Evolutionary conservation across 352 stramenopile species (phyloP).

Genomic region (Globisporangium carolinianum): DNA sequence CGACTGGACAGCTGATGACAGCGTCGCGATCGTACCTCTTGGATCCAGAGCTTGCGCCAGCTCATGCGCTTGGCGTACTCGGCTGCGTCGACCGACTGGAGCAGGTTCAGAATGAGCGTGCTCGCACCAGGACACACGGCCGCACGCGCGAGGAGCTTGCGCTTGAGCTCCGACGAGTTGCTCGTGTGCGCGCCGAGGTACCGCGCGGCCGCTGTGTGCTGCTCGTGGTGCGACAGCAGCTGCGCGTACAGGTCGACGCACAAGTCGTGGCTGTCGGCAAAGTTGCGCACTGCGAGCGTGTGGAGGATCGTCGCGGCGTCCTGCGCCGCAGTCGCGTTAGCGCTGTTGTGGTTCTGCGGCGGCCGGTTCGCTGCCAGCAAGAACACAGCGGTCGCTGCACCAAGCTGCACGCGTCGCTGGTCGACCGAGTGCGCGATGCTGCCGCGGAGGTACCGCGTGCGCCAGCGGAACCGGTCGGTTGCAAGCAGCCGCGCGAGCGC

Average conservation of each 20-base stretch:
- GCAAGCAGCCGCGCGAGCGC: slow-evolving; percentile 30
- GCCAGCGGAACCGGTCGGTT: slow-evolving; percentile 38
- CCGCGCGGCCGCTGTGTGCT: slow-evolving; percentile 38
- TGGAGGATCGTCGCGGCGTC: slow-evolving; percentile 51
- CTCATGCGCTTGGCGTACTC: slow-evolving; percentile 31
- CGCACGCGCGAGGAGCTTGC: slow-evolving; percentile 47
- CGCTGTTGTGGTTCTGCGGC: too few species aligned
- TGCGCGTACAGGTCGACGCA: slow-evolving; percentile 53
- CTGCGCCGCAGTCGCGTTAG: slow-evolving; percentile 17
- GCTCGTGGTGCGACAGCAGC: slow-evolving; percentile 33
- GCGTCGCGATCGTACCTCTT: slow-evolving; percentile 31
- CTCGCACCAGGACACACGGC: slow-evolving; percentile 49
- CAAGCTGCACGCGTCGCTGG: slow-evolving; percentile 38
- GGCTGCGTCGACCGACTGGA: slow-evolving; percentile 34
- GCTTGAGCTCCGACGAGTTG: slow-evolving; percentile 35
- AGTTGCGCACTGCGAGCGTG: slow-evolving; percentile 51
- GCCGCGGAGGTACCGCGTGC: slow-evolving; percentile 44
- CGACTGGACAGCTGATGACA: too few species aligned
- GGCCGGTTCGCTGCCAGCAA: slow-evolving; percentile 42
- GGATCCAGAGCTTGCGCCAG: slow-evolving; percentile 42
- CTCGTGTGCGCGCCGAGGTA: slow-evolving; percentile 40
- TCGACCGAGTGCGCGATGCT: slow-evolving; percentile 39
- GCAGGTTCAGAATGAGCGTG: slow-evolving; percentile 60
- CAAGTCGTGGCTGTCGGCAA: slow-evolving; percentile 36
- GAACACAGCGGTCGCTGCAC: slow-evolving; percentile 47